These are phyloP conservation scores for Cryphonectria naterciae DNA, from an alignment of 2,329 filamentous ascomycete genomes.

Conservation along the genomic window DNA sequence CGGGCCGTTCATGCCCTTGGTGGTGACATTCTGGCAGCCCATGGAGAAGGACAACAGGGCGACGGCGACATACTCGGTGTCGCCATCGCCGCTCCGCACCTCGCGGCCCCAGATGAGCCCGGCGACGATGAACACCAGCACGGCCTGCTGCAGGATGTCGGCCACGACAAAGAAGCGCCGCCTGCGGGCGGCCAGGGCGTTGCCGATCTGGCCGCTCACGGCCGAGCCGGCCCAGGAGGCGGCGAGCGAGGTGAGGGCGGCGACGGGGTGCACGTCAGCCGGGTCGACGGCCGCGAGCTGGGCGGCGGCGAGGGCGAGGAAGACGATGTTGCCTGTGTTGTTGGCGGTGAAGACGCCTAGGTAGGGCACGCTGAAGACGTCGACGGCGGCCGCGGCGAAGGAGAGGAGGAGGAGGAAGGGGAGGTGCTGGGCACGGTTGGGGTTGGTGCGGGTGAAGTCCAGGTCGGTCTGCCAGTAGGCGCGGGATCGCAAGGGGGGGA, in stretches of 20 bases:
- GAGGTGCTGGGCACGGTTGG: constrained; percentile 17
- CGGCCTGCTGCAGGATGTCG: constrained; percentile 17
- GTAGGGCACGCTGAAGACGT: constrained; percentile 22
- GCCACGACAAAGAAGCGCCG: constrained; percentile 13
- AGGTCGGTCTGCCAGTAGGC: constrained; percentile 19
- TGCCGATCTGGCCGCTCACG: constrained; percentile 14
- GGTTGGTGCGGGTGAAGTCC: constrained; percentile 17
- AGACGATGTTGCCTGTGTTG: constrained; percentile 21
- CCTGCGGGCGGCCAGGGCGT: constrained; percentile 9
- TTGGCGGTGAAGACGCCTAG: constrained; percentile 22
- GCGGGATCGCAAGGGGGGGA: neutral
- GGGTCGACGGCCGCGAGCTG: constrained; percentile 18
- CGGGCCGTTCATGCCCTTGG: constrained; percentile 22
- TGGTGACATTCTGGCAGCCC: constrained; percentile 21
- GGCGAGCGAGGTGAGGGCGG: constrained; percentile 15
- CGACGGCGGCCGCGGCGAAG: constrained; percentile 25
- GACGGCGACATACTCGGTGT: constrained; percentile 16
- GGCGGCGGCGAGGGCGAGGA: constrained; percentile 17
- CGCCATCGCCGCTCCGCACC: constrained; percentile 4
- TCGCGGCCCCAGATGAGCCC: constrained; percentile 13
- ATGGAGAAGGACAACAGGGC: constrained; percentile 21
- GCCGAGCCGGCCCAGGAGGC: constrained; percentile 19
- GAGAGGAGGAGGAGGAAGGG: constrained; percentile 27
- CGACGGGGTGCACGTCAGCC: constrained; percentile 13
- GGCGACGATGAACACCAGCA: constrained; percentile 8